Evolutionary conservation across 306 rosid species (phyloP).

Genomic region (Cucumis sativus): DNA sequence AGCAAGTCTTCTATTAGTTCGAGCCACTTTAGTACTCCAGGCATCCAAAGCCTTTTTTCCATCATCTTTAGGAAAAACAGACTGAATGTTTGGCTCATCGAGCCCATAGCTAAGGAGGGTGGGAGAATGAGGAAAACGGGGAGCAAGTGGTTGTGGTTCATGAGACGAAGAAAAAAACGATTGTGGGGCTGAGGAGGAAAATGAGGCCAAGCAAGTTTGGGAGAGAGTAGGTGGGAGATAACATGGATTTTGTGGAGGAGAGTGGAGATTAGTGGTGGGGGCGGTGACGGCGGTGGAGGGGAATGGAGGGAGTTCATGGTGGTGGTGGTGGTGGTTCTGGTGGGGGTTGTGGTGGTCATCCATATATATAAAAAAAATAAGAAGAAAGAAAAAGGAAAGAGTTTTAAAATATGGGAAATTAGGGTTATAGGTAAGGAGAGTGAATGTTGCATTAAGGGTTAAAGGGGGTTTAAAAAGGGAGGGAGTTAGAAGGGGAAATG

Average conservation of each 20-base stretch:
- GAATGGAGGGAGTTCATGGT: not conserved
- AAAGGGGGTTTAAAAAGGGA: not conserved
- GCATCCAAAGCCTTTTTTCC: slow-evolving; percentile 10
- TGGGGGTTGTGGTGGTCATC: slow-evolving; percentile 14
- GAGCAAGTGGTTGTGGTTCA: not conserved
- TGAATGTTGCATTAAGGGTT: too few species aligned
- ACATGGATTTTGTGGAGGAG: not conserved
- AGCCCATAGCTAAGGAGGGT: not conserved
- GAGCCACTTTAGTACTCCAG: slow-evolving; percentile 19
- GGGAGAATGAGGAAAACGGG: not conserved
- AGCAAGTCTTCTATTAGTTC: slow-evolving; percentile 27
- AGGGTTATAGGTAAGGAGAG: too few species aligned
- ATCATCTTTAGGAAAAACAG: not conserved
- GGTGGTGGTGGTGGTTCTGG: not conserved
- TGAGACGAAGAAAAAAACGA: not conserved
- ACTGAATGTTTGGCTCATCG: not conserved
- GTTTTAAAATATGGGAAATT: too few species aligned
- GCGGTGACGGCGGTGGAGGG: not conserved
- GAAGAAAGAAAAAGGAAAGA: not conserved
- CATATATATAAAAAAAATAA: not conserved
- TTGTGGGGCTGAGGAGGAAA: not conserved
- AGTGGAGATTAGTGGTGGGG: not conserved
- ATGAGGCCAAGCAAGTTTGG: not conserved
- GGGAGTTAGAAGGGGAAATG: not conserved
- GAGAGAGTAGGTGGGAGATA: not conserved